These are phyloP conservation scores for Gonapodya prolifera DNA, from an alignment of 192 early-diverging fungal genomes.

Conservation along the genomic window DNA sequence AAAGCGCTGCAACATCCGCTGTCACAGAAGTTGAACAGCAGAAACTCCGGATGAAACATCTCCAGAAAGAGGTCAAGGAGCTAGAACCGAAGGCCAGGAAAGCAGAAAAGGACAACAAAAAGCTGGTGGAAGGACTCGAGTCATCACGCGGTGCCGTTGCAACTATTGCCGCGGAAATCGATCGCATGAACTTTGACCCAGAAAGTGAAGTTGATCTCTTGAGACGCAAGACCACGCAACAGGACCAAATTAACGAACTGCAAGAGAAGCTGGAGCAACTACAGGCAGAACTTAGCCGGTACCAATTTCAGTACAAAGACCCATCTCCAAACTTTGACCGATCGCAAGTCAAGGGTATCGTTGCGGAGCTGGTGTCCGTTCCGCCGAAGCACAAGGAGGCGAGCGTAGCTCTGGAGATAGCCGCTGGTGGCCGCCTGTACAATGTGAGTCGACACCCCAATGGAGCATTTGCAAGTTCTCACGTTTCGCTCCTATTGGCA, in stretches of 20 bases:
- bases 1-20: conserved; percentile 45
- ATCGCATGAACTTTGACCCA: conserved; percentile 15
- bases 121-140: not conserved
- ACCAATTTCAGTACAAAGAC: conserved; percentile 73
- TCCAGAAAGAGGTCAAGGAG: conserved; percentile 59
- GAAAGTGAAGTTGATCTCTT: conserved; percentile 23
- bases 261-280: conserved; percentile 35
- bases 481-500: conserved; percentile 12
- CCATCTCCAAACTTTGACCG: conserved; percentile 83
- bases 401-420: conserved; percentile 79
- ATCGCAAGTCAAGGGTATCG: conserved; percentile 78
- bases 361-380: conserved; percentile 78
- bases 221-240: conserved; percentile 11
- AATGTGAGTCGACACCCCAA: conserved; percentile 40
- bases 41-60: conserved; percentile 61
- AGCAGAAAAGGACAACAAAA: conserved; percentile 51
- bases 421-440: conserved; percentile 85
- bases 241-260: conserved; percentile 14
- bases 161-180: not conserved
- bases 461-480: not conserved
- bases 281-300: conserved; percentile 35
- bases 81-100: conserved; percentile 48
- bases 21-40: conserved; percentile 64
- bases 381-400: conserved; percentile 48
- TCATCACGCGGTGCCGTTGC: not conserved